These are phyloP conservation scores for Aspergillus taichungensis DNA, from an alignment of 495 filamentous ascomycete species.

Conservation along the genomic window DNA sequence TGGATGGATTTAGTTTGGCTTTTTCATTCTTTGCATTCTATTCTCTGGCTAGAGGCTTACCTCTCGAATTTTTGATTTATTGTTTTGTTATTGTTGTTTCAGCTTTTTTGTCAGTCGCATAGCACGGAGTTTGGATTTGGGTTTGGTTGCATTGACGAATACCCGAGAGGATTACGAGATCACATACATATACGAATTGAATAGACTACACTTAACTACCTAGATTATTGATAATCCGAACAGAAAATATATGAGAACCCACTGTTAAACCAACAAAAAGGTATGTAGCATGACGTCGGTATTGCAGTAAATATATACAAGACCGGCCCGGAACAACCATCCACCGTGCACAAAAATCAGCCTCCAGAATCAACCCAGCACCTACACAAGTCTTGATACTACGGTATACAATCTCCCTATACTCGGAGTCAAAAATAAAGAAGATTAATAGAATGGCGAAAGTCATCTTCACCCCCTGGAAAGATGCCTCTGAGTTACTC, in stretches of 20 bases:
- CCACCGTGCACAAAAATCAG: slow-evolving; percentile 15
- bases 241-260: too few species aligned
- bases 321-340: slow-evolving; percentile 13
- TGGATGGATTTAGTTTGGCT: slow-evolving; percentile 28
- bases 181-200: too few species aligned
- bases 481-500: slow-evolving; percentile 54
- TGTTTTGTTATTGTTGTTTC: too few species aligned
- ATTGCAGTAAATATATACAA: not conserved
- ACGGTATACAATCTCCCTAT: not conserved
- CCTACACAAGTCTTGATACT: not conserved
- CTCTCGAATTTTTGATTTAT: too few species aligned
- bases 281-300: not conserved
- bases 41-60: slow-evolving; percentile 5
- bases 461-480: slow-evolving; percentile 76
- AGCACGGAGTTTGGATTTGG: too few species aligned
- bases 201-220: too few species aligned
- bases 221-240: too few species aligned
- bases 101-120: too few species aligned
- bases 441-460: slow-evolving; percentile 49
- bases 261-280: not conserved
- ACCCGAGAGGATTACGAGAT: too few species aligned
- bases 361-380: not conserved
- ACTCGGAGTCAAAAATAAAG: not conserved
- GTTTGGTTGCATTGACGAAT: too few species aligned
- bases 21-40: not conserved